Percentiles rank a stretch among this genome's conserved stretches.
These are phyloP conservation scores for Phyllosticta citriasiana DNA, from an alignment of 2,329 filamentous ascomycete genomes.

Conservation along the genomic window DNA sequence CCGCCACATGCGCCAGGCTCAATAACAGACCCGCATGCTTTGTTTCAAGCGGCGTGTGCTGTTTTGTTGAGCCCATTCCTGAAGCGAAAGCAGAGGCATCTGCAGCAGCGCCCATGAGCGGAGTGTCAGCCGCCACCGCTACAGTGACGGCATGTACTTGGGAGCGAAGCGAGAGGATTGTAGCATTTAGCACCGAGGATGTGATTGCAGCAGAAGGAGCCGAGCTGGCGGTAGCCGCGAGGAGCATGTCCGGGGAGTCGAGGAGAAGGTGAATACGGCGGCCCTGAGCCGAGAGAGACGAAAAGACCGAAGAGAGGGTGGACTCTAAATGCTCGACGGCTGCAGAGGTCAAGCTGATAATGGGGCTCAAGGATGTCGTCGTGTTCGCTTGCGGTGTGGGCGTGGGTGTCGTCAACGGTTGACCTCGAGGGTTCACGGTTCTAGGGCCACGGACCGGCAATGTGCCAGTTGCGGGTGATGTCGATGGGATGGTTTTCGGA, in stretches of 20 bases:
- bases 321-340: constrained; percentile 18
- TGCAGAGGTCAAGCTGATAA: constrained; percentile 19
- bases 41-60: constrained; percentile 56
- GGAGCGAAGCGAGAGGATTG: constrained; percentile 32
- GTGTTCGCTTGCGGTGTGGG: background rate
- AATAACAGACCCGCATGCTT: constrained; percentile 63
- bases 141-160: constrained; percentile 56
- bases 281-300: constrained; percentile 4
- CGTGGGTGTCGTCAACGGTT: background rate
- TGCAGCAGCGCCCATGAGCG: constrained; percentile 48
- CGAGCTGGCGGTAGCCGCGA: constrained; percentile 27
- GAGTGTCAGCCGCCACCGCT: constrained; percentile 60
- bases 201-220: constrained; percentile 11
- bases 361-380: background rate
- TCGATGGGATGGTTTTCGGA: background rate
- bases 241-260: constrained; percentile 34
- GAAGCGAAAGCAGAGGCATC: constrained; percentile 23
- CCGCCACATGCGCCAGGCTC: constrained; percentile 63
- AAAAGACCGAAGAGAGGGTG: constrained; percentile 16
- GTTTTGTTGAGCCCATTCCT: constrained; percentile 3
- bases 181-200: constrained; percentile 16
- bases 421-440: constrained; percentile 11
- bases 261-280: constrained; percentile 33
- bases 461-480: background rate
- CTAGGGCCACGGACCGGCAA: constrained; percentile 10